Conservation (phyloP, 768 basidiomycete species). For the Panaeolus papilionaceus region DNA sequence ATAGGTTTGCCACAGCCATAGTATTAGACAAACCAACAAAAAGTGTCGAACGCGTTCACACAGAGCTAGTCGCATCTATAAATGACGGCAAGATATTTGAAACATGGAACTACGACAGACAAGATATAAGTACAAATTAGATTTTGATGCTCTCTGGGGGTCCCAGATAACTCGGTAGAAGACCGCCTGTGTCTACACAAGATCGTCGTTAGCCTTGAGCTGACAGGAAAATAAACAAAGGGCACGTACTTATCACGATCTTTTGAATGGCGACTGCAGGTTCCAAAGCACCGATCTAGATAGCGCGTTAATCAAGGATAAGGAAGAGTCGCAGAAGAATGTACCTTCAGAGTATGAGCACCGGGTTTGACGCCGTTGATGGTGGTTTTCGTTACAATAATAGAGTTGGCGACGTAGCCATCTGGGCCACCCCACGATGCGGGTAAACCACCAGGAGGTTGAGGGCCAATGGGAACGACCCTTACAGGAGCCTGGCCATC, state of each 20-base stretch:
- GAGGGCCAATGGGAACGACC: slow-evolving; percentile 52
- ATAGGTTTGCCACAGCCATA: not conserved
- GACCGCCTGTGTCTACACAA: slow-evolving; percentile 58
- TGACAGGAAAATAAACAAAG: not conserved
- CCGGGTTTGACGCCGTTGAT: slow-evolving; percentile 53
- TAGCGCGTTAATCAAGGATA: not conserved
- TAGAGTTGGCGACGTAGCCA: slow-evolving; percentile 60
- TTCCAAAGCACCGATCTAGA: slow-evolving; percentile 60
- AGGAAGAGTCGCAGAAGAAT: slow-evolving; percentile 7
- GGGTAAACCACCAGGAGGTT: slow-evolving; percentile 52
- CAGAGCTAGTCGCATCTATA: not conserved
- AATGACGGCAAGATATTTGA: not conserved
- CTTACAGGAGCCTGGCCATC: slow-evolving; percentile 50
- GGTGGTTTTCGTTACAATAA: slow-evolving; percentile 46
- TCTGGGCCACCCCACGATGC: slow-evolving; percentile 51
- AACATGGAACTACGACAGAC: not conserved
- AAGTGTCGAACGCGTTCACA: too few species aligned
- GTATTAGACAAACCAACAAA: not conserved
- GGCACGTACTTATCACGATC: slow-evolving; percentile 57
- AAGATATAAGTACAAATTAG: slow-evolving; percentile 19
- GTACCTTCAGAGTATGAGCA: slow-evolving; percentile 63
- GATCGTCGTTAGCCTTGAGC: not conserved
- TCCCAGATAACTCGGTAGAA: slow-evolving; percentile 63
- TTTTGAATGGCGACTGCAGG: slow-evolving; percentile 67
- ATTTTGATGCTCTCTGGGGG: slow-evolving; percentile 61